Evolutionary conservation across 495 filamentous ascomycete genomes (phyloP).

Genomic region (Xylaria grammica): DNA sequence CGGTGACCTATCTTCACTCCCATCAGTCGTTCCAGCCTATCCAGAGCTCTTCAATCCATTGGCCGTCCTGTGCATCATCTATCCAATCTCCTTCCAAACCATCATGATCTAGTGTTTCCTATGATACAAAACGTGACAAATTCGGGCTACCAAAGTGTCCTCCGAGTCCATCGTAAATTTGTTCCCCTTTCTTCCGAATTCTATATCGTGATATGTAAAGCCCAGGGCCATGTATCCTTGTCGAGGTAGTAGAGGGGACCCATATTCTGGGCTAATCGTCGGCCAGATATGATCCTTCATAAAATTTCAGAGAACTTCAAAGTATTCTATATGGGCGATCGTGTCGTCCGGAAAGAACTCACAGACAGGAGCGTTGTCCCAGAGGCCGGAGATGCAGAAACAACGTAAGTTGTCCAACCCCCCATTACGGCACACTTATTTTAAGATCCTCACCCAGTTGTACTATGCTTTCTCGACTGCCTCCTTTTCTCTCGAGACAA

Average conservation of each 20-base stretch:
- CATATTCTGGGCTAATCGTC: neutral
- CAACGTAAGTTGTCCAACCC: neutral
- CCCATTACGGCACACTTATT: neutral
- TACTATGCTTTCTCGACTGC: neutral
- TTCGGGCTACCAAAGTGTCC: neutral
- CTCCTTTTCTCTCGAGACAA: neutral
- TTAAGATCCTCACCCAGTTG: neutral
- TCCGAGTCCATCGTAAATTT: neutral
- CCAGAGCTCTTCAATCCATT: slow-evolving; percentile 6
- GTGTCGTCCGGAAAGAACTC: no score
- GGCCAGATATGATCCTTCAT: neutral
- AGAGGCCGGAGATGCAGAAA: neutral
- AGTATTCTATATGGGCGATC: no score
- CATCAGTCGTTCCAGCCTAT: no score
- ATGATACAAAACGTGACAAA: neutral
- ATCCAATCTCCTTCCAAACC: neutral
- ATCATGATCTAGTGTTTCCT: neutral
- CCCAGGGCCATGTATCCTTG: neutral
- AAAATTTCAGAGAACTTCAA: neutral
- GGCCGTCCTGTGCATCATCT: neutral
- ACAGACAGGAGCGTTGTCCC: neutral
- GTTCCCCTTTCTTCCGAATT: neutral
- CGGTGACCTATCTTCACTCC: no score
- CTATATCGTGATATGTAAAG: neutral
- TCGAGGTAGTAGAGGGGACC: neutral